phyloP scores from a whole-genome alignment of 805 yeast species.

The Yarrowia phangngaensis region DNA sequence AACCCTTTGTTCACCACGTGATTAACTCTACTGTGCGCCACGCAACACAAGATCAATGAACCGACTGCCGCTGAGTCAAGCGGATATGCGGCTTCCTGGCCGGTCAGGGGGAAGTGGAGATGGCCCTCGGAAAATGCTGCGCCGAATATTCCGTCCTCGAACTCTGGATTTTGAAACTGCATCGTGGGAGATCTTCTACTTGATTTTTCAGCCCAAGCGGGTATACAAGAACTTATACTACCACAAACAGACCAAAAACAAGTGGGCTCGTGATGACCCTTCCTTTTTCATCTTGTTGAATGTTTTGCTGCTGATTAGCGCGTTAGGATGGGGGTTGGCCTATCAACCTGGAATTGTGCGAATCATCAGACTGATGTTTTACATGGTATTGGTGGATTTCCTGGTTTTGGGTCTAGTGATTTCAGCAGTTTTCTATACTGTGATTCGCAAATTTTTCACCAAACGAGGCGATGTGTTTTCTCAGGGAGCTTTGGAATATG shows the following conservation, averaged over 20 bases:
- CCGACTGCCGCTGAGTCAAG: slow-evolving; percentile 25
- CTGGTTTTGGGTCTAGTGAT: slow-evolving; percentile 62
- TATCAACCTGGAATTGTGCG: slow-evolving; percentile 63
- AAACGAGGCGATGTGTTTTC: slow-evolving; percentile 34
- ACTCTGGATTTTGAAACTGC: slow-evolving; percentile 91
- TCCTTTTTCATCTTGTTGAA: slow-evolving; percentile 73
- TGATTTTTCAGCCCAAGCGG: slow-evolving; percentile 70
- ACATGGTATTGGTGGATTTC: slow-evolving; percentile 84
- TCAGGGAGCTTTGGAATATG: slow-evolving; percentile 72
- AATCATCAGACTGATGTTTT: slow-evolving; percentile 61
- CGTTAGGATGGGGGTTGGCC: slow-evolving; percentile 86
- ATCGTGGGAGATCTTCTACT: slow-evolving; percentile 79
- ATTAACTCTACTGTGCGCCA: slow-evolving; percentile 21
- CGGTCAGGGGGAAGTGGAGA: slow-evolving; percentile 5
- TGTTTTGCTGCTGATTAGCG: slow-evolving; percentile 63
- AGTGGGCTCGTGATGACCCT: slow-evolving; percentile 91
- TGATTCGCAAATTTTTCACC: slow-evolving; percentile 59
- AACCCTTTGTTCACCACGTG: no score
- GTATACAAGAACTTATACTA: slow-evolving; percentile 79
- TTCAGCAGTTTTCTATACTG: slow-evolving; percentile 69
- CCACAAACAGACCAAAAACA: slow-evolving; percentile 71
- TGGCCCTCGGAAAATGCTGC: slow-evolving; percentile 31
- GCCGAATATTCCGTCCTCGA: slow-evolving; percentile 61
- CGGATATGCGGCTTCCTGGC: slow-evolving; percentile 22
- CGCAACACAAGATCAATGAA: slow-evolving; percentile 24